These are phyloP conservation scores for Hanseniaspora nectarophila DNA, from an alignment of 805 yeast genomes.

Conservation along the genomic window DNA sequence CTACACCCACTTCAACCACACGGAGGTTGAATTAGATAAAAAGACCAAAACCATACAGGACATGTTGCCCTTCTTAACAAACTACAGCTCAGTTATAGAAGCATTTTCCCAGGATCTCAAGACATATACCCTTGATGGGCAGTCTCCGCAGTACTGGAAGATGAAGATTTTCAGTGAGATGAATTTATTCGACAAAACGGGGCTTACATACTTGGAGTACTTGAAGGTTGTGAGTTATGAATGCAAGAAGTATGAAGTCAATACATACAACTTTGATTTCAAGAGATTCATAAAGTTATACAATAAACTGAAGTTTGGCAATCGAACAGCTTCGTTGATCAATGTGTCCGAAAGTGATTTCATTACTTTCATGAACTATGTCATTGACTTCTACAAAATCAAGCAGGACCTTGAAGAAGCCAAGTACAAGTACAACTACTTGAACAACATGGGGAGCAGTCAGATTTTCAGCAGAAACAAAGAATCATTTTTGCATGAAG, in stretches of 20 bases:
- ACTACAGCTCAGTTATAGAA: conserved; percentile 3
- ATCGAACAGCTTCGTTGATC: neutral
- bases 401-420: neutral
- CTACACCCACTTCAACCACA: neutral
- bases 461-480: neutral
- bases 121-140: neutral
- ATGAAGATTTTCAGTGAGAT: conserved; percentile 15
- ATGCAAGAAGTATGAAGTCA: neutral
- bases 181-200: neutral
- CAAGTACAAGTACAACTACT: neutral
- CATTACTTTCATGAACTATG: conserved; percentile 5
- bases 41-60: neutral
- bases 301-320: neutral
- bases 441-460: neutral
- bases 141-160: neutral
- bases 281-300: neutral
- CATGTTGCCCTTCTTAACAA: conserved; percentile 5
- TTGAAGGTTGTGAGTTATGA: neutral
- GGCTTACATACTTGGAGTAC: neutral
- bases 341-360: neutral
- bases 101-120: conserved; percentile 11
- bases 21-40: neutral
- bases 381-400: conserved; percentile 8
- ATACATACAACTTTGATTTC: conserved; percentile 7
- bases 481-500: neutral